Percentiles rank a stretch among this genome's conserved stretches.
phyloP scores from a whole-genome alignment of 495 filamentous ascomycete genomes.

The Lasiosphaeria miniovina region DNA sequence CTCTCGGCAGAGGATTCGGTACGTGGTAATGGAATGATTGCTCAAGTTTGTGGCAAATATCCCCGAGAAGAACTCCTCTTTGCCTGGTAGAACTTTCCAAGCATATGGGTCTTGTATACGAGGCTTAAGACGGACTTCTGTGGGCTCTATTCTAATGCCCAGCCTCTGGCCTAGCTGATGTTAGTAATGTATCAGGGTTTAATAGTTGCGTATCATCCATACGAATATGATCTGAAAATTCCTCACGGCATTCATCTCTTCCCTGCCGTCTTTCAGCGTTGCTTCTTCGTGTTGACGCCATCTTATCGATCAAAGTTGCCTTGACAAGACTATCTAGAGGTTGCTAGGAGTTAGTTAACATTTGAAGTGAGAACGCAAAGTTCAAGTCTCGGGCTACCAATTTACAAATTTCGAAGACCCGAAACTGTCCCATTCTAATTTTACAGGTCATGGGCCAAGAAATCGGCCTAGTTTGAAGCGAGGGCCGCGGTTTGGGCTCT shows the following conservation, averaged over 20 bases:
- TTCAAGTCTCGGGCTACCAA: too few relatives aligned
- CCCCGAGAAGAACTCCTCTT: constrained; percentile 6
- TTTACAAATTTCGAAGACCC: too few relatives aligned
- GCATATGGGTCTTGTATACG: not conserved
- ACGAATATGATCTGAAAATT: constrained; percentile 5
- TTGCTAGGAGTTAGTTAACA: not conserved
- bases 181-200: not conserved
- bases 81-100: constrained; percentile 4
- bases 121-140: constrained; percentile 3
- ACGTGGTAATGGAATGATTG: constrained; percentile 3
- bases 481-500: too few relatives aligned
- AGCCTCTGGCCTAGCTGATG: constrained; percentile 3
- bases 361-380: too few relatives aligned
- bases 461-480: too few relatives aligned
- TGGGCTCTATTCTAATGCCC: constrained; percentile 4
- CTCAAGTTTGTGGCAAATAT: constrained; percentile 6
- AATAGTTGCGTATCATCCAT: not conserved
- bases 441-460: too few relatives aligned
- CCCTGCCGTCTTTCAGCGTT: constrained; percentile 1
- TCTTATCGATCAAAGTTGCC: not conserved
- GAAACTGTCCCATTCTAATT: too few relatives aligned
- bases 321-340: not conserved
- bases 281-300: not conserved
- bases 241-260: constrained; percentile 3
- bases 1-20: not conserved